Evolutionary conservation across 2,329 filamentous ascomycete species (phyloP).

Genomic region (Aspergillus sergii): DNA sequence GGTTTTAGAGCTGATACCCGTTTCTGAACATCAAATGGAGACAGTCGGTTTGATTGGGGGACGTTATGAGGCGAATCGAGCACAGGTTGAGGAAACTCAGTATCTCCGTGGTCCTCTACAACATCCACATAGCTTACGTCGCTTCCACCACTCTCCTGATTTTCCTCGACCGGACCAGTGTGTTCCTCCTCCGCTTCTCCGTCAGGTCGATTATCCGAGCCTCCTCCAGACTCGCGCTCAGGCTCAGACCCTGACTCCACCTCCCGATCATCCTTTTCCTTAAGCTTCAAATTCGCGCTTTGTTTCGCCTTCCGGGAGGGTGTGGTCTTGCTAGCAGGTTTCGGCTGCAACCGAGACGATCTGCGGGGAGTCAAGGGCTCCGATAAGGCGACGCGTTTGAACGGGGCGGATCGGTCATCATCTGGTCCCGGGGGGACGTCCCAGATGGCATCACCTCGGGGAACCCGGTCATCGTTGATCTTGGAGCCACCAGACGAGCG

Average conservation of each 20-base stretch:
- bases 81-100: not conserved
- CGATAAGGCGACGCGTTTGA: not conserved
- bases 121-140: not conserved
- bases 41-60: not conserved
- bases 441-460: conserved; percentile 11
- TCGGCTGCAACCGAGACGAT: conserved; percentile 13
- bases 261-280: not conserved
- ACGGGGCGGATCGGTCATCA: not conserved
- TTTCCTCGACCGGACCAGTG: not conserved
- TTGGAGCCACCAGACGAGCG: conserved; percentile 2
- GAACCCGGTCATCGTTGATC: not conserved
- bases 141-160: not conserved
- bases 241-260: not conserved
- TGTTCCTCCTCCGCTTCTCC: not conserved
- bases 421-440: conserved; percentile 15
- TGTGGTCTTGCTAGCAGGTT: not conserved
- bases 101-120: not conserved
- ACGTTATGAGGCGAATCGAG: not conserved
- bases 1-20: not conserved
- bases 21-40: not conserved
- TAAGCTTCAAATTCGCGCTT: not conserved
- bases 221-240: not conserved
- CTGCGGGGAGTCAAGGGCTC: conserved; percentile 14
- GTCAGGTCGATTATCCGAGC: not conserved
- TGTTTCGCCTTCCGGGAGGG: not conserved